A percentile compares a stretch with the other conserved stretches of the same genome.
These are phyloP conservation scores for Cylindrotheca fusiformis DNA, from an alignment of 108 stramenopile species.

Conservation along the genomic window DNA sequence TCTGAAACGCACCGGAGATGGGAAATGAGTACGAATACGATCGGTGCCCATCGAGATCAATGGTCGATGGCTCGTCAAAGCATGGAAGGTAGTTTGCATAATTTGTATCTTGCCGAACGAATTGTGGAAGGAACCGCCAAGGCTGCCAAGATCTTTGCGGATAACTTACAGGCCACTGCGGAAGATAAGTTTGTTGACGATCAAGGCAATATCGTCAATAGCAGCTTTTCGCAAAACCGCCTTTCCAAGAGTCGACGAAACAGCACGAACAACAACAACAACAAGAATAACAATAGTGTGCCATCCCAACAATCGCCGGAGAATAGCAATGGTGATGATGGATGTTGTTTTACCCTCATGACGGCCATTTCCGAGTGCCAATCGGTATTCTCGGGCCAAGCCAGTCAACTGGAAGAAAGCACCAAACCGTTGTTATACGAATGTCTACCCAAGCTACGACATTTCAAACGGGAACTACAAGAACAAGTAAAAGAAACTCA, in stretches of 20 bases:
- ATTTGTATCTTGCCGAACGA: slow-evolving; percentile 32
- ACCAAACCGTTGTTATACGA: not conserved
- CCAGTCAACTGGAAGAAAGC: not conserved
- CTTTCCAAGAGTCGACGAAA: slow-evolving; percentile 19
- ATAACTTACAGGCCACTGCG: slow-evolving; percentile 13
- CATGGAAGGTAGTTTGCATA: too few species aligned
- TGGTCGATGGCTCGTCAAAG: too few species aligned
- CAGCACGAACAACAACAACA: too few species aligned
- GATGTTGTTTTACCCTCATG: not conserved
- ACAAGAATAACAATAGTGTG: too few species aligned
- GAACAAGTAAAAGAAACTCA: not conserved
- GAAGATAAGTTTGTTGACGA: slow-evolving; percentile 34
- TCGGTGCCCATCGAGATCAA: too few species aligned
- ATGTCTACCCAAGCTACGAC: not conserved
- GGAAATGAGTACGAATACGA: too few species aligned
- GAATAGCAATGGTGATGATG: not conserved
- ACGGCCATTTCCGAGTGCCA: not conserved
- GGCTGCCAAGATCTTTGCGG: slow-evolving; percentile 21
- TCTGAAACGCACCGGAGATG: too few species aligned
- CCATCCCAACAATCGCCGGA: not conserved
- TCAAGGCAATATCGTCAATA: slow-evolving; percentile 27
- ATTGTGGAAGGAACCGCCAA: slow-evolving; percentile 24
- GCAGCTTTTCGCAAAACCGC: slow-evolving; percentile 26
- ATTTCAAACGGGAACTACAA: not conserved
- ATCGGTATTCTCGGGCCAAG: not conserved